Base-by-base conservation (phyloP, 768 basidiomycete genomes). In the Exsudoporus frostii region DNA sequence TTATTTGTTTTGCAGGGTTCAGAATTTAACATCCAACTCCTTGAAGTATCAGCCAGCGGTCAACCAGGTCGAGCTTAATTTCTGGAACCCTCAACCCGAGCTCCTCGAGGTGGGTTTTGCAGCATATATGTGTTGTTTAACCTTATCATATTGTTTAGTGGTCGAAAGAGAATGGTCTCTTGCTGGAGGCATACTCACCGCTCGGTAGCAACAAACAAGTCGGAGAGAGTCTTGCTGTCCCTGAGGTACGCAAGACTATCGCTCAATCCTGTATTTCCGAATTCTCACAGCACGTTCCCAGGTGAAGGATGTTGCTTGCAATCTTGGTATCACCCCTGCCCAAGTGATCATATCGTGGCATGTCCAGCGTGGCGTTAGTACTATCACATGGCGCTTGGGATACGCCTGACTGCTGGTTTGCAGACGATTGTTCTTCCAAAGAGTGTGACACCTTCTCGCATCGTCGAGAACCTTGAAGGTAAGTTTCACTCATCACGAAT, bases 41-140 rank as follows among this genome's bases (percentile, higher is more conserved):
- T 73, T 81, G 61, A 86, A 80, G 65, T 75, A 82, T 58, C 72
- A 73, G 53, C 83, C 86, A 0, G 85, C 79, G n/a, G 75, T 88
- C 53, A 89, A 92, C 65, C 90, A 91, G 65, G 82, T 91, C 30
- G 90, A 91, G 62, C 77, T 92, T 42, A 90, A 74, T 67, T 89
- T 81, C 70, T 88, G 82, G 78, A 79, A 84, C 63, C 87, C 89
- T 20, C 89, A 92, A 63, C 83, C 84, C 0, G 87, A 89, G 53
- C 73, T 92, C n/a, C 63, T 92, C 40, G 69, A 84, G 72, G 85
- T 83, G 20, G 6, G 66, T 55, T n/a, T 46, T 32, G 1, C 17
- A 30, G 17, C 34, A 19, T n/a, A 27, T 40, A 32, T 42, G 27
- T 38, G n/a, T 7, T 25, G 1, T 39, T 40, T 15, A 13, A 34